phyloP scores from a whole-genome alignment of 805 yeast species.

The Candida ponderosae region DNA sequence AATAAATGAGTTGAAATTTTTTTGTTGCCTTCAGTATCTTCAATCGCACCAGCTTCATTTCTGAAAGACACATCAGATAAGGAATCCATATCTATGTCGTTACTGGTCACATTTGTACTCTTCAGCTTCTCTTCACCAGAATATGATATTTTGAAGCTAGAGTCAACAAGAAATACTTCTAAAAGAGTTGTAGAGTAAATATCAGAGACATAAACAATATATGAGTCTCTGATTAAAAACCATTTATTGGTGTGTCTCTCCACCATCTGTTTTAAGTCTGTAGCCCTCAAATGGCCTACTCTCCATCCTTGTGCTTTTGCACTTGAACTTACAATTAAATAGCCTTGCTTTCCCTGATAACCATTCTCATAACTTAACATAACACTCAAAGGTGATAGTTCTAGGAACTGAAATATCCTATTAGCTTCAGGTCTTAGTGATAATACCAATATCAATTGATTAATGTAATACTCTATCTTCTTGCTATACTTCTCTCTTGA shows the following conservation, averaged over 20 bases:
- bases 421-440: constrained; percentile 77
- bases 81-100: constrained; percentile 22
- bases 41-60: constrained; percentile 17
- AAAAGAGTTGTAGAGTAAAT: constrained; percentile 80
- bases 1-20: constrained; percentile 45
- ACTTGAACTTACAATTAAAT: constrained; percentile 67
- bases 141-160: constrained; percentile 50
- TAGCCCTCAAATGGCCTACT: constrained; percentile 77
- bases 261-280: constrained; percentile 81
- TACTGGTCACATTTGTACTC: constrained; percentile 8
- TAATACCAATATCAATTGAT: constrained; percentile 47
- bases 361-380: constrained; percentile 76
- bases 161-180: constrained; percentile 88
- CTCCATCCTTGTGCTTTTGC: constrained; percentile 94
- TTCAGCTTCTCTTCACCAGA: constrained; percentile 30
- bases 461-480: constrained; percentile 58
- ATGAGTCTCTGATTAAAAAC: constrained; percentile 82
- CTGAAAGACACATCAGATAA: constrained; percentile 21
- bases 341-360: constrained; percentile 85
- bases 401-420: constrained; percentile 77
- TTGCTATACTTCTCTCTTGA: constrained; percentile 21
- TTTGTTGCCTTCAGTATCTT: constrained; percentile 19
- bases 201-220: constrained; percentile 78
- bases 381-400: constrained; percentile 82
- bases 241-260: constrained; percentile 88